phyloP scores from a whole-genome alignment of 1,139 yeast species.

The Hyphopichia buzzinii region DNA sequence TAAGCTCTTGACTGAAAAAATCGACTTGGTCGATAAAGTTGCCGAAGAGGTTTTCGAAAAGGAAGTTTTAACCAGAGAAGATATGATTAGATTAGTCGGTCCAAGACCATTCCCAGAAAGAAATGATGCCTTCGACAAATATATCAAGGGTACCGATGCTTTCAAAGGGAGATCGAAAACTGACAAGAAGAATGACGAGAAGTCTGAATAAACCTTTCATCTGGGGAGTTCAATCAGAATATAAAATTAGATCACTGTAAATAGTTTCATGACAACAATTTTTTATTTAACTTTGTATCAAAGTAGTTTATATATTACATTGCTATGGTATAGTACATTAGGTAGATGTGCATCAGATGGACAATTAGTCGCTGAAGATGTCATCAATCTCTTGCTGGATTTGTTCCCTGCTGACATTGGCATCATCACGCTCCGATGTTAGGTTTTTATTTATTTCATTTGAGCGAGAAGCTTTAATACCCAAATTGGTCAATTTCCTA shows the following conservation, averaged over 20 bases:
- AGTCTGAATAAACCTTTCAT: conserved; percentile 1
- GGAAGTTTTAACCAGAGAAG: conserved; percentile 87
- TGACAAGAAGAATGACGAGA: conserved; percentile 10
- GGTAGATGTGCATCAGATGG: too few species aligned
- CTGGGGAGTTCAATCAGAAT: neutral
- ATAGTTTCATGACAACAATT: conserved; percentile 4
- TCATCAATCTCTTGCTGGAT: conserved; percentile 10
- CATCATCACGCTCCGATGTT: too few species aligned
- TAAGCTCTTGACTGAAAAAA: conserved; percentile 63
- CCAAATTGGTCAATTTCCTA: conserved; percentile 1
- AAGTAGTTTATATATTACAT: too few species aligned
- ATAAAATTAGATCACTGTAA: conserved; percentile 3
- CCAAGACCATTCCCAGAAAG: conserved; percentile 87
- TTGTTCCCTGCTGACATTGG: neutral
- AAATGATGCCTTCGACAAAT: conserved; percentile 92
- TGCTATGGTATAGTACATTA: too few species aligned
- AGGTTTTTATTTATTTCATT: neutral
- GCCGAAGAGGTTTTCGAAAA: conserved; percentile 82
- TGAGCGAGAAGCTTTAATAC: too few species aligned
- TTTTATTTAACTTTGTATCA: too few species aligned
- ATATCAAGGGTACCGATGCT: conserved; percentile 48
- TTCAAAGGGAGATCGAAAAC: conserved; percentile 26
- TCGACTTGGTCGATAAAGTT: conserved; percentile 73
- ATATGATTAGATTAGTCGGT: conserved; percentile 83
- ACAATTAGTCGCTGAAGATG: conserved; percentile 12